Percentiles rank a stretch among this genome's conserved stretches.
Evolutionary conservation across 2,329 filamentous ascomycete genomes (phyloP).

Genomic region (Pochonia chlamydosporia): DNA sequence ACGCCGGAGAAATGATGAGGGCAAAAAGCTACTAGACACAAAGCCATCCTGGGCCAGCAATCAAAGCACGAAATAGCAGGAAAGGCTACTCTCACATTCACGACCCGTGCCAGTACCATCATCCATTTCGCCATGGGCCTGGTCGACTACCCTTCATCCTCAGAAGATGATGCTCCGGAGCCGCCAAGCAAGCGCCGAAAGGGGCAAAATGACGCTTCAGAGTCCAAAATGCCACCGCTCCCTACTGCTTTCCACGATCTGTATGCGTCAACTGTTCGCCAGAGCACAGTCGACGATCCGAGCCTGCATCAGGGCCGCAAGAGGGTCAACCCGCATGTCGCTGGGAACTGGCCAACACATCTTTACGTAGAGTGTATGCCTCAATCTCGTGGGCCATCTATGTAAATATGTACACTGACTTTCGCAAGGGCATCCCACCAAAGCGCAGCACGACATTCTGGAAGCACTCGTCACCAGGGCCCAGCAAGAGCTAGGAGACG

Average conservation of each 20-base stretch:
- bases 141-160: constrained; percentile 58
- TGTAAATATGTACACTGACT: background rate
- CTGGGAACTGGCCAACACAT: constrained; percentile 90
- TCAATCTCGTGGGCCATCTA: background rate
- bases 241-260: constrained; percentile 80
- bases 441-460: constrained; percentile 42
- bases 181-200: constrained; percentile 17
- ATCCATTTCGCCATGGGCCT: constrained; percentile 34
- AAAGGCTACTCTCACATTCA: too few relatives aligned
- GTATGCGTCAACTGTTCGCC: constrained; percentile 75
- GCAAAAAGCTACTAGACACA: too few relatives aligned
- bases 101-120: too few relatives aligned
- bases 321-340: constrained; percentile 74
- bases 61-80: too few relatives aligned
- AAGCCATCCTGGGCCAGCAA: too few relatives aligned
- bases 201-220: background rate
- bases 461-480: constrained; percentile 34
- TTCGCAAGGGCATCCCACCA: constrained; percentile 48
- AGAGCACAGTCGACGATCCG: constrained; percentile 76
- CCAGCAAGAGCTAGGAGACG: constrained; percentile 22
- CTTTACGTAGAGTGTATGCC: constrained; percentile 85
- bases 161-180: constrained; percentile 17
- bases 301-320: constrained; percentile 79
- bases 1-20: too few relatives aligned
- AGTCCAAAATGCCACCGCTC: constrained; percentile 58